phyloP scores from a whole-genome alignment of 768 basidiomycete genomes.

The Rhizopogon sp. region DNA sequence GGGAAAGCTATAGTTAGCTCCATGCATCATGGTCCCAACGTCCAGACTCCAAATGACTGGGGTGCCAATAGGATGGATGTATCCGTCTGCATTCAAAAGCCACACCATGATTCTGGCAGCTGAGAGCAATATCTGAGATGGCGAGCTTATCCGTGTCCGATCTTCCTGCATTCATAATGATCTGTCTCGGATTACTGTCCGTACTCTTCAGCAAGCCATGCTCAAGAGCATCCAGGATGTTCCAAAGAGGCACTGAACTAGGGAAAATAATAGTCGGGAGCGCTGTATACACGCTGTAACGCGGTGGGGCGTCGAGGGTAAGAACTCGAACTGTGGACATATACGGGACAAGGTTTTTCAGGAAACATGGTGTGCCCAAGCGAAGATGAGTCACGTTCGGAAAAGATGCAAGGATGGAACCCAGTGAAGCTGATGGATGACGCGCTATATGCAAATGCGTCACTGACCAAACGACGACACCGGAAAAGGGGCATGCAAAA shows the following conservation, averaged over 20 bases:
- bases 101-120: not conserved
- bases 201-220: slow-evolving; percentile 1
- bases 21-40: not conserved
- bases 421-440: slow-evolving; percentile 1
- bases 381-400: slow-evolving; percentile 3
- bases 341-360: slow-evolving; percentile 3
- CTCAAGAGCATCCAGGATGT: slow-evolving; percentile 1
- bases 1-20: not conserved
- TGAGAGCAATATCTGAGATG: not conserved
- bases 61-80: not conserved
- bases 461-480: not conserved
- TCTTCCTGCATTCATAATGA: slow-evolving; percentile 2
- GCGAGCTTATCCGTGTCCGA: not conserved
- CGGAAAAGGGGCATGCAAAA: not conserved
- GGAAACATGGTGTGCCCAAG: slow-evolving; percentile 5
- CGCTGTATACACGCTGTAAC: not conserved
- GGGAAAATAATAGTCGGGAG: not conserved
- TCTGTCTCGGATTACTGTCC: not conserved
- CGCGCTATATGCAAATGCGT: slow-evolving; percentile 4
- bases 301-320: slow-evolving; percentile 4
- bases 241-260: slow-evolving; percentile 3
- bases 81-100: slow-evolving; percentile 2
- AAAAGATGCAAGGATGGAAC: slow-evolving; percentile 4
- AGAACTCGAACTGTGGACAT: slow-evolving; percentile 1
- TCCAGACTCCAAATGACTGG: not conserved